Conservation (phyloP, 202 grass and related monocot genomes). For the Zizania palustris region DNA sequence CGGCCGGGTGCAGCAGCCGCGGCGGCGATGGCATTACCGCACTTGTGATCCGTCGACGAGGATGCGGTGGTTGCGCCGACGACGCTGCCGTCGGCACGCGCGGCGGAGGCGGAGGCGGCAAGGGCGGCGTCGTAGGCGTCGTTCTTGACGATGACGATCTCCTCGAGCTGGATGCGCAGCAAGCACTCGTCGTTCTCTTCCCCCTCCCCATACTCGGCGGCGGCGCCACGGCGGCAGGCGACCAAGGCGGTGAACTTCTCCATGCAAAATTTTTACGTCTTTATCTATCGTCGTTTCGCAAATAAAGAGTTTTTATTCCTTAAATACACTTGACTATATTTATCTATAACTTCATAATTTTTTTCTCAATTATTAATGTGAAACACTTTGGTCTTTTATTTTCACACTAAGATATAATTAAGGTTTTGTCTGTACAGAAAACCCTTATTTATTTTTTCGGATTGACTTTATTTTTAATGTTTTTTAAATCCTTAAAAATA, state of each 20-base stretch:
- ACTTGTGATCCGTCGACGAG: background rate
- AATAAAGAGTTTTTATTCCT: background rate
- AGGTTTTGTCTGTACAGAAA: too few relatives aligned
- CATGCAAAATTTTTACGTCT: slow-evolving; percentile 4
- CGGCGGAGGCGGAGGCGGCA: slow-evolving; percentile 21
- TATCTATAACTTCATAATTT: too few relatives aligned
- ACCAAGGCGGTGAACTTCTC: slow-evolving; percentile 53
- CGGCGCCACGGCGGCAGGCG: background rate
- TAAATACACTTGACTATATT: too few relatives aligned
- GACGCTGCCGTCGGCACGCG: background rate
- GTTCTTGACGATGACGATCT: slow-evolving; percentile 61
- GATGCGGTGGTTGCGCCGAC: background rate
- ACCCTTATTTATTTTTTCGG: too few relatives aligned
- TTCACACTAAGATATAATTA: too few relatives aligned
- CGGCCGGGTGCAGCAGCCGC: too few relatives aligned
- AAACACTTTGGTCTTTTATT: too few relatives aligned
- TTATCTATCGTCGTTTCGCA: background rate
- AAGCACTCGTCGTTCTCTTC: slow-evolving; percentile 7
- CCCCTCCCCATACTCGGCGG: background rate
- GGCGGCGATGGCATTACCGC: background rate
- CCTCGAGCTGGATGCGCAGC: slow-evolving; percentile 49
- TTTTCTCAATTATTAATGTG: too few relatives aligned
- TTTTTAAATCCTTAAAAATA: too few relatives aligned
- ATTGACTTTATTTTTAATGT: too few relatives aligned
- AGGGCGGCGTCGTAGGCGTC: slow-evolving; percentile 20